Evolutionary conservation across 2,329 filamentous ascomycete genomes (phyloP).

Genomic region (Aspergillus sp.): DNA sequence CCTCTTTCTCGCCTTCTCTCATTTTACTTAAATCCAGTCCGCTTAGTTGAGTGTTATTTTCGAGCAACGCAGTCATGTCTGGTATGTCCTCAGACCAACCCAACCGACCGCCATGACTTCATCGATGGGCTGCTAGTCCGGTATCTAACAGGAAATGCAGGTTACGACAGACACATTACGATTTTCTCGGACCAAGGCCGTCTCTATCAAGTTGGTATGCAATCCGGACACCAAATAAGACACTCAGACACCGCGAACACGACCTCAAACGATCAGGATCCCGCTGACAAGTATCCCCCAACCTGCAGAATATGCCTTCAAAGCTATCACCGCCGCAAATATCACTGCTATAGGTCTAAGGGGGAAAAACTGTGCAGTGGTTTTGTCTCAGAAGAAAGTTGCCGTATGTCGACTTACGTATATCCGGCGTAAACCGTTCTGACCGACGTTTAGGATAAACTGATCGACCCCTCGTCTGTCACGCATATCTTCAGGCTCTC

Average conservation of each 20-base stretch:
- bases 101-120: constrained; percentile 27
- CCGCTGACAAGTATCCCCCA: constrained; percentile 27
- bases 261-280: constrained; percentile 13
- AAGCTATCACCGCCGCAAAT: constrained; percentile 98
- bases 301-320: constrained; percentile 95
- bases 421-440: constrained; percentile 11
- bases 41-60: constrained; percentile 15
- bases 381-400: constrained; percentile 99
- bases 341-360: constrained; percentile 96
- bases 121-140: constrained; percentile 28
- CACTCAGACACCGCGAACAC: constrained; percentile 4
- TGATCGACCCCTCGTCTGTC: constrained; percentile 95
- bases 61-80: constrained; percentile 40
- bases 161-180: constrained; percentile 98
- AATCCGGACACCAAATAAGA: neutral
- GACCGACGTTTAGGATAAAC: constrained; percentile 72
- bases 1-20: neutral
- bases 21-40: constrained; percentile 5
- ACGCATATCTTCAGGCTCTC: constrained; percentile 98
- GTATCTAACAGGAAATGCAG: constrained; percentile 66
- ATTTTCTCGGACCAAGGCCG: constrained; percentile 99
- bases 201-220: constrained; percentile 94
- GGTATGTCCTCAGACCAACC: constrained; percentile 32
- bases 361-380: constrained; percentile 95
- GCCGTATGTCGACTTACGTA: constrained; percentile 64